phyloP scores from a whole-genome alignment of 2,329 filamentous ascomycete genomes.

The Ophiostoma ulmi region DNA sequence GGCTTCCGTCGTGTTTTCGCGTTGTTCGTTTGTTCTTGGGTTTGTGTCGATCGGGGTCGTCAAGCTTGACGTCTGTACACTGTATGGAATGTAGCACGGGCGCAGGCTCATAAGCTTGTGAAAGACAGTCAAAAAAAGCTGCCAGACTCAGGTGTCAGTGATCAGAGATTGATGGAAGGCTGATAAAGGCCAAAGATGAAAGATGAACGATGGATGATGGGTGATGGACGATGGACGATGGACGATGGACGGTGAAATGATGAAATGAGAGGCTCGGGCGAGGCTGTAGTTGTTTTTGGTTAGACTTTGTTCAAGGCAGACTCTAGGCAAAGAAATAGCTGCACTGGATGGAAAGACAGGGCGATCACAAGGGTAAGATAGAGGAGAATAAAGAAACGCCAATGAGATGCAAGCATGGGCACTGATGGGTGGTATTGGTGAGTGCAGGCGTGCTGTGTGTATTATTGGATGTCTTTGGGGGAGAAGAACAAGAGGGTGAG shows the following conservation, averaged over 20 bases:
- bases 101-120: neutral
- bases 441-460: neutral
- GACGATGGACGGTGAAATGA: neutral
- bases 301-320: neutral
- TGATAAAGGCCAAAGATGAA: neutral
- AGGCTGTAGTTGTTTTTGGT: constrained; percentile 4
- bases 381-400: neutral
- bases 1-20: neutral
- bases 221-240: neutral
- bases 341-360: neutral
- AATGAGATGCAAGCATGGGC: neutral
- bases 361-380: neutral
- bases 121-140: neutral
- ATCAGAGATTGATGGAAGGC: neutral
- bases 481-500: neutral
- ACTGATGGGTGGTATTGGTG: neutral
- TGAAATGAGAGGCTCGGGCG: neutral
- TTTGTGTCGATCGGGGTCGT: neutral
- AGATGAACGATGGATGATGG: neutral
- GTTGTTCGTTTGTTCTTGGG: neutral
- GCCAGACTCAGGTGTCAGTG: neutral
- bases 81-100: neutral
- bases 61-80: neutral
- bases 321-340: neutral
- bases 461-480: constrained; percentile 6